A percentile compares a stretch with the other conserved stretches of the same genome.
Evolutionary conservation across 129 eudicot species (phyloP).

Genomic region (Deinandra increscens): DNA sequence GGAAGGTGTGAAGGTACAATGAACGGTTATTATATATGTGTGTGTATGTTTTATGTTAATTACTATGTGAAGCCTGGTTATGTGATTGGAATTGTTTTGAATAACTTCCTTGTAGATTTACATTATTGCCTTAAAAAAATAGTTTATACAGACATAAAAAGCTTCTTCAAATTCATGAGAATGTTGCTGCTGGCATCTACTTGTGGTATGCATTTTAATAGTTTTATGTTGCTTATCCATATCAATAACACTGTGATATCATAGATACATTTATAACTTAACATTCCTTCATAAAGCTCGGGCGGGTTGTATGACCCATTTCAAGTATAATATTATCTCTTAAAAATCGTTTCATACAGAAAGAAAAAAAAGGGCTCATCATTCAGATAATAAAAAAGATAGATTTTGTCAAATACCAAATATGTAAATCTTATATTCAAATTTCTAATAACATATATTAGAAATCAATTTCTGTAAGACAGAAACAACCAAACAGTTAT

Average conservation of each 20-base stretch:
- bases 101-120: slow-evolving; percentile 60
- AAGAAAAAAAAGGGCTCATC: too few relatives aligned
- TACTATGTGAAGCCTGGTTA: background rate
- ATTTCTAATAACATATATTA: too few relatives aligned
- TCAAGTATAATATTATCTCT: too few relatives aligned
- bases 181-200: slow-evolving; percentile 80
- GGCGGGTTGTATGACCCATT: too few relatives aligned
- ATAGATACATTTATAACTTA: background rate
- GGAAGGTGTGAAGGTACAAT: slow-evolving; percentile 88
- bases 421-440: too few relatives aligned
- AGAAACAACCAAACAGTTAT: too few relatives aligned
- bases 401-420: too few relatives aligned
- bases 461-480: too few relatives aligned
- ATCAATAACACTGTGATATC: slow-evolving; percentile 8
- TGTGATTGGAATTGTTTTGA: background rate
- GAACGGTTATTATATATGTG: background rate
- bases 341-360: too few relatives aligned
- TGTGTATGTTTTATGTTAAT: background rate
- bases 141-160: slow-evolving; percentile 85
- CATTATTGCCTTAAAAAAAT: slow-evolving; percentile 88
- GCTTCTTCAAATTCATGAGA: slow-evolving; percentile 85
- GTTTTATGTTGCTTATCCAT: background rate
- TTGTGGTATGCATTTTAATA: slow-evolving; percentile 59
- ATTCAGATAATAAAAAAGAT: too few relatives aligned
- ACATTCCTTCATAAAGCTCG: slow-evolving; percentile 7